phyloP scores from a whole-genome alignment of 805 yeast species.

The Pichia deserticola region DNA sequence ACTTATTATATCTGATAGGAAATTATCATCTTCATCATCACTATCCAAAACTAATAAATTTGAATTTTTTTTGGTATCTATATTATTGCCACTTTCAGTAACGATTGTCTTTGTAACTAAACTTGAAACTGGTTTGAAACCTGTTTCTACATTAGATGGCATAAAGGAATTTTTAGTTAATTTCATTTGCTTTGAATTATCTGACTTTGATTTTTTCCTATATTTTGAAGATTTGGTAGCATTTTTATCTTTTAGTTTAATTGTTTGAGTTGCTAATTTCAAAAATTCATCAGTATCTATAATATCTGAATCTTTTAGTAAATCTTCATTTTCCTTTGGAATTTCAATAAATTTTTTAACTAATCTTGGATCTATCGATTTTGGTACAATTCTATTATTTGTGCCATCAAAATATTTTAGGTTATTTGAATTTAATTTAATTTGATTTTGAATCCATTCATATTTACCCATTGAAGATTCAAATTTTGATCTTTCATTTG shows the following conservation, averaged over 20 bases:
- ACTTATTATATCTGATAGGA: not conserved
- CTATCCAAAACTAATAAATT: slow-evolving; percentile 1
- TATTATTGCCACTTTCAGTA: not conserved
- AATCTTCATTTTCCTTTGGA: slow-evolving; percentile 61
- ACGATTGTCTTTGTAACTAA: not conserved
- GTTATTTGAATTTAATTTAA: slow-evolving; percentile 29
- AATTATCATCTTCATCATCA: slow-evolving; percentile 7
- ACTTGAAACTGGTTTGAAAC: slow-evolving; percentile 47
- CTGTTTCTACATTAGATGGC: slow-evolving; percentile 67
- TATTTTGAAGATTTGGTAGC: not conserved
- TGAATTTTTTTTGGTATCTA: not conserved
- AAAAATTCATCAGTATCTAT: slow-evolving; percentile 53
- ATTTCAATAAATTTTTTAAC: slow-evolving; percentile 50
- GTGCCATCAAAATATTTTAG: slow-evolving; percentile 28
- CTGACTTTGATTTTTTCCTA: slow-evolving; percentile 1
- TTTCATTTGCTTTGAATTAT: slow-evolving; percentile 13
- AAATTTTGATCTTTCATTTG: slow-evolving; percentile 71
- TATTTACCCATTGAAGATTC: slow-evolving; percentile 82
- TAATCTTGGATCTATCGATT: slow-evolving; percentile 45
- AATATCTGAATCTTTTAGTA: slow-evolving; percentile 38
- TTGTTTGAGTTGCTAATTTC: slow-evolving; percentile 57
- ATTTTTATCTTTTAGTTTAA: slow-evolving; percentile 25
- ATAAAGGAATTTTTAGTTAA: slow-evolving; percentile 48
- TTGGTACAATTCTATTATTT: slow-evolving; percentile 61
- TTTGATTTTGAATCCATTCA: slow-evolving; percentile 63